Evolutionary conservation across 164 flowering plant species (phyloP), one percentile per base, ranked within the genome.

Genomic region (Vitis labrusca): DNA sequence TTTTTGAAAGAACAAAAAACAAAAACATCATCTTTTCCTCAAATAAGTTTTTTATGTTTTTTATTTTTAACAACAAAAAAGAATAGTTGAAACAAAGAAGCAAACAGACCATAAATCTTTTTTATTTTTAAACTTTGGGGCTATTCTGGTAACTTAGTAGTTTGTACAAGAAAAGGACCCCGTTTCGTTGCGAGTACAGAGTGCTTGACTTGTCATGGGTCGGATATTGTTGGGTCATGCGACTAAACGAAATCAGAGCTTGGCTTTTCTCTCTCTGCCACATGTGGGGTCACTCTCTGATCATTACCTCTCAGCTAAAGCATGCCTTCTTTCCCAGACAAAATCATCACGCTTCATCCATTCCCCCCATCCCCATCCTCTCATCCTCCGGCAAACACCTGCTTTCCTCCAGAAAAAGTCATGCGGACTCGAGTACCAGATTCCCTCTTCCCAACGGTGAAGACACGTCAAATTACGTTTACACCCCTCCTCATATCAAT

Each of bases 201-300:
- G 3, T 49, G 32, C 53, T 48, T 14, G 27, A 23, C 27, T 23
- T 23, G 27, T 23, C 27, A 23, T 23, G 27, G 27, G 27, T 23
- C 1, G 27, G 27, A 23, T 23, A 23, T 23, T 23, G 27, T 23
- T 23, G 27, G 27, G 27, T 23, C 27, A 23, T 23, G 27, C 27
- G 27, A 23, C 27, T 23, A 23, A 23, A 23, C 27, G 27, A 23
- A 23, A 23, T 23, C 27, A 1, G 27, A 23, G 27, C 27, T 23
- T 23, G 27, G 27, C 27, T 23, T 23, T 23, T 23, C 27, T 23
- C 27, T 23, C 27, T 23, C 12, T 29, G 44, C 63, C 14, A 47
- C 70, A 75, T 12, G 67, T 65, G 62, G 78, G 78, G 78, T 62
- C 78, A 8, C 37, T 75, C 61, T 71, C 71, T 65, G 53, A 71